These are phyloP conservation scores for Albugo laibachii DNA, from an alignment of 352 stramenopile genomes.

Conservation along the genomic window DNA sequence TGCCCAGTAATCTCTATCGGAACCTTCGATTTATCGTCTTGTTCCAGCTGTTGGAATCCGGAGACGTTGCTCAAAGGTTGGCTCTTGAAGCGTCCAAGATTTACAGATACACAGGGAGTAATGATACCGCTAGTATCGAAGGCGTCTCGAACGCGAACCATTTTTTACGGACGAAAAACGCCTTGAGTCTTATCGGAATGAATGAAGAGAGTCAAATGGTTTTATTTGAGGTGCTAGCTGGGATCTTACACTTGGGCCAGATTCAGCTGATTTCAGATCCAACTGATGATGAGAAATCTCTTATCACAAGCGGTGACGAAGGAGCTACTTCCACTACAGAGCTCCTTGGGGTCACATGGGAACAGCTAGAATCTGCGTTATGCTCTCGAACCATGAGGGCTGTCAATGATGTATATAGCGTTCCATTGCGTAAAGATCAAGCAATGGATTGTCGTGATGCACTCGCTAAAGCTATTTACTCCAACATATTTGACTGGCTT, in stretches of 20 bases:
- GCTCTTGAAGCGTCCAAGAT: constrained; percentile 21
- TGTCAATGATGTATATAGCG: constrained; percentile 28
- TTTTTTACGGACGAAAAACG: constrained; percentile 62
- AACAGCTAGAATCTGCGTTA: constrained; percentile 82
- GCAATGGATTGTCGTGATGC: constrained; percentile 75
- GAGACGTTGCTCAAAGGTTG: constrained; percentile 21
- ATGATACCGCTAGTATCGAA: constrained; percentile 44
- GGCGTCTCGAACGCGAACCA: constrained; percentile 51
- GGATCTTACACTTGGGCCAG: constrained; percentile 90
- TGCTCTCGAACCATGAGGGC: constrained; percentile 78
- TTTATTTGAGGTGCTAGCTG: constrained; percentile 84
- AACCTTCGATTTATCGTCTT: neutral
- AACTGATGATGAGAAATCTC: constrained; percentile 58
- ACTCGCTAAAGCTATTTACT: constrained; percentile 88
- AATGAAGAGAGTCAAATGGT: constrained; percentile 61
- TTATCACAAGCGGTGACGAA: constrained; percentile 24
- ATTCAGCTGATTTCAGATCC: constrained; percentile 59
- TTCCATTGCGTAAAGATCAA: constrained; percentile 32
- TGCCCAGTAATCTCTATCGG: neutral
- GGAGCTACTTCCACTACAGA: constrained; percentile 30
- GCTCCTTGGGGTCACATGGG: constrained; percentile 80
- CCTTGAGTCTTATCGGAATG: constrained; percentile 69
- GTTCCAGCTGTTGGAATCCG: constrained; percentile 24
- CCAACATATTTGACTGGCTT: constrained; percentile 84
- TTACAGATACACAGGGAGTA: constrained; percentile 50